Evolutionary conservation across 1,284 basidiomycete species (phyloP), one percentile per base, ranked within the genome.

Genomic region (Microbotryum scabiosae): DNA sequence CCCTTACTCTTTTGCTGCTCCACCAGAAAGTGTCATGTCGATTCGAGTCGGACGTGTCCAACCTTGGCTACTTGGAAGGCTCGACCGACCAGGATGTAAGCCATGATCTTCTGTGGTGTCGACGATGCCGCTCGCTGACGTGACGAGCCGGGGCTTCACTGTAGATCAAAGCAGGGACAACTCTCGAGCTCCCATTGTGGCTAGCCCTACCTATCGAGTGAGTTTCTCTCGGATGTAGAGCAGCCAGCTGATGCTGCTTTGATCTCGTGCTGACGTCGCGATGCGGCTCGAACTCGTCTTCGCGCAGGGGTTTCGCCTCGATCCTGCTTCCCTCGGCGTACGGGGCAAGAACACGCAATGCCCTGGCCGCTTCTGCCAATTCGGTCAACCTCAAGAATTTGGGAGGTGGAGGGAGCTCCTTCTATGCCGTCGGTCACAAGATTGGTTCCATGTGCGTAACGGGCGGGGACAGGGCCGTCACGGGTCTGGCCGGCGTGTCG

Each of bases 151-250:
- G 4, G 16, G 21, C 16, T 9, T 5, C 3, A 23, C 41, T 53
- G 51, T 67, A 73, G 72, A 60, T 73, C 41, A 59, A 56, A 53
- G 58, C 63, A 4, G 64, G 67, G 10, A 68, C 70, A 1, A 60
- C 61, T 4, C 51, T 73, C 51, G 72, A 73, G 51, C 59, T 73
- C 36, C 72, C 72, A 0, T 73, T 61, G 63, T 73, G 72, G 72
- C 60, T 73, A 12, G 72, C 70, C 0, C 62, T 68, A 20, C 60
- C 50, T 32, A 55, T 51, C 18, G 45, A 66, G 66, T 66, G 41
- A 28, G 65, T 32, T 18, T 4, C n/a, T 25, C 8, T 5, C 12
- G 30, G 21, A 23, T 12, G 4, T 12, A 4, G 47, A 26, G 12
- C 26, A 20, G 4, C 20, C 12, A 12, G 14, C 12, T 21, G 47